These are phyloP conservation scores for Pyricularia pennisetigena DNA, from an alignment of 2,329 filamentous ascomycete species.

Conservation along the genomic window DNA sequence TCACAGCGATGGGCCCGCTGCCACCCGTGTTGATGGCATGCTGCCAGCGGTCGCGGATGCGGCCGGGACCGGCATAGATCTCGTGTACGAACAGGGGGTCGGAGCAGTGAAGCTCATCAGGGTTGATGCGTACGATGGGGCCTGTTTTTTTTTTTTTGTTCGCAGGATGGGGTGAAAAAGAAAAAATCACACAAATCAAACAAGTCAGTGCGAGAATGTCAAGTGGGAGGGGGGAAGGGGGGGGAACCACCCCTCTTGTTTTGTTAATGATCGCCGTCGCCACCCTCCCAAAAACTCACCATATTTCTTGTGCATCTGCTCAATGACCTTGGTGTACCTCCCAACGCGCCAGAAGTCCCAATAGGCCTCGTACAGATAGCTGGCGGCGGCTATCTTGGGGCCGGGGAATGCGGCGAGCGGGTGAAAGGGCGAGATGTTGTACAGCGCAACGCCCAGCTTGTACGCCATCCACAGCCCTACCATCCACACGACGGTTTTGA, in stretches of 20 bases:
- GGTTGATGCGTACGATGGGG: conserved; percentile 14
- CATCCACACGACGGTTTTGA: conserved; percentile 10
- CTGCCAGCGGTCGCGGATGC: conserved; percentile 10
- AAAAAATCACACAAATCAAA: neutral
- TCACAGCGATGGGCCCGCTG: conserved; percentile 7
- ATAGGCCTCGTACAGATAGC: conserved; percentile 26
- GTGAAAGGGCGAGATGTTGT: conserved; percentile 29
- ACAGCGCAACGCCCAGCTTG: conserved; percentile 16
- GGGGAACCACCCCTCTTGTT: neutral
- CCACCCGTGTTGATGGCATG: conserved; percentile 8
- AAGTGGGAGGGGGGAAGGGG: no score
- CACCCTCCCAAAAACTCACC: neutral
- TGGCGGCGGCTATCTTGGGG: conserved; percentile 23
- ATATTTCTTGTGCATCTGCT: conserved; percentile 25
- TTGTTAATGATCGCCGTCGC: conserved; percentile 13
- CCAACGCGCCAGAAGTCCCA: conserved; percentile 25
- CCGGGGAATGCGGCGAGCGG: conserved; percentile 26
- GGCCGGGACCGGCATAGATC: conserved; percentile 11
- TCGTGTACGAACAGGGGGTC: conserved; percentile 16
- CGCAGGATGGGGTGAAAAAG: neutral
- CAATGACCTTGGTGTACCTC: conserved; percentile 22
- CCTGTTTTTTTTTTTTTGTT: no score
- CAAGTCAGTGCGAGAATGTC: neutral
- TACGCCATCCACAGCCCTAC: conserved; percentile 19
- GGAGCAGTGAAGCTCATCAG: conserved; percentile 17